phyloP scores from a whole-genome alignment of 345 rosid species.

The Adansonia digitata region DNA sequence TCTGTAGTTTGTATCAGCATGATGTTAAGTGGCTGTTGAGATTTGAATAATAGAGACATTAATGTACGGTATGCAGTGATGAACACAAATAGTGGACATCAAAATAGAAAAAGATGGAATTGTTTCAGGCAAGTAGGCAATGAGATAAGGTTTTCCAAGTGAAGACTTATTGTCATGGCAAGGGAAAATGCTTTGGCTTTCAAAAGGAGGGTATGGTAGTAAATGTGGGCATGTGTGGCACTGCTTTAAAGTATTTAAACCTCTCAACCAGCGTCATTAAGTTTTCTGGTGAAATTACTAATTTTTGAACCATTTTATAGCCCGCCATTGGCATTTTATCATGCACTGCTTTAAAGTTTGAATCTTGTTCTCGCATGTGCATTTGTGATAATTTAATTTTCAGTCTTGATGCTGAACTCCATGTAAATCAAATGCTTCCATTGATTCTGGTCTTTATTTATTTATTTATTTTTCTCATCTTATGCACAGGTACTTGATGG shows the following conservation, averaged over 20 bases:
- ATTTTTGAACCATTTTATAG: not conserved
- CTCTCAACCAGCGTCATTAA: not conserved
- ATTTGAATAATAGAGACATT: not conserved
- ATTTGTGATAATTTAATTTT: not conserved
- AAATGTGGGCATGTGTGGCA: not conserved
- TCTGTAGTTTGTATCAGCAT: not conserved
- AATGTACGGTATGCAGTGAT: not conserved
- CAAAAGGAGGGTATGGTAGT: not conserved
- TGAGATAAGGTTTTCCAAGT: not conserved
- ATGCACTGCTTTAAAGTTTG: not conserved
- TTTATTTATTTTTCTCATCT: too few relatives aligned
- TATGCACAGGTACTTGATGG: conserved; percentile 87
- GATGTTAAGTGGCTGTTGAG: not conserved
- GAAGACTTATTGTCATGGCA: not conserved
- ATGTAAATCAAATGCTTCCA: not conserved
- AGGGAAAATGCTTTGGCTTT: not conserved
- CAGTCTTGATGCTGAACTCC: not conserved
- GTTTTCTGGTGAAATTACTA: not conserved
- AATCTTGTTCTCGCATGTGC: not conserved
- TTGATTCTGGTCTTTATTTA: not conserved
- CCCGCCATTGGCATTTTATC: not conserved
- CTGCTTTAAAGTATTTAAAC: not conserved
- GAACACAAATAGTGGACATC: not conserved
- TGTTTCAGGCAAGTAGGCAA: not conserved
- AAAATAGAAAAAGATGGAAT: not conserved